phyloP scores from a whole-genome alignment of 805 yeast genomes.

The Cyberlindnera mrakii region DNA sequence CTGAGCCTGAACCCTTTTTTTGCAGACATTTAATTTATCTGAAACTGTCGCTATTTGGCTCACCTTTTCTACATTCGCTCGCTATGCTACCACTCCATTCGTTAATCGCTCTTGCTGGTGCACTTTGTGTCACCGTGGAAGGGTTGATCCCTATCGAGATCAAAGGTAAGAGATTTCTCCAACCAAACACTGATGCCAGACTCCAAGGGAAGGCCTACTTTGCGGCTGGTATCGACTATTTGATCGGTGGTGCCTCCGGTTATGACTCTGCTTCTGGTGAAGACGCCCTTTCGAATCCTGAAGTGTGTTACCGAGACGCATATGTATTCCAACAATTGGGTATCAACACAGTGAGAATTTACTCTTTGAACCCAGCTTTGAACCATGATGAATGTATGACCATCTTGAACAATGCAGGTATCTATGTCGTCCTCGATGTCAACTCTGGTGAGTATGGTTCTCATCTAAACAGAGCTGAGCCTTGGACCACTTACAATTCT shows the following conservation, averaged over 20 bases:
- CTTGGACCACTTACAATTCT: constrained; percentile 62
- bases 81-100: constrained; percentile 1
- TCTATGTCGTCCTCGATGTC: constrained; percentile 81
- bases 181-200: constrained; percentile 39
- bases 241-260: constrained; percentile 85
- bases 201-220: constrained; percentile 60
- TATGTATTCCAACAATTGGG: constrained; percentile 74
- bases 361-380: constrained; percentile 74
- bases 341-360: constrained; percentile 78
- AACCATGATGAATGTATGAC: constrained; percentile 91
- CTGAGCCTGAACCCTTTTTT: no score
- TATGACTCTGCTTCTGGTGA: constrained; percentile 25
- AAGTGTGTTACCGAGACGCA: constrained; percentile 75
- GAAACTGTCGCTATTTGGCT: neutral
- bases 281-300: constrained; percentile 71
- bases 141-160: constrained; percentile 56
- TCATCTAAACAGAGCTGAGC: constrained; percentile 67
- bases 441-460: constrained; percentile 67
- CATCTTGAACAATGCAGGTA: constrained; percentile 84
- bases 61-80: no score
- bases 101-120: constrained; percentile 1
- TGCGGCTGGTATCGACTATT: constrained; percentile 85
- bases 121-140: constrained; percentile 1
- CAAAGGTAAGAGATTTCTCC: constrained; percentile 53
- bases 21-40: no score